Evolutionary conservation across 1,139 yeast genomes (phyloP), one percentile per base, ranked within the genome.

Genomic region (Candida sp.): DNA sequence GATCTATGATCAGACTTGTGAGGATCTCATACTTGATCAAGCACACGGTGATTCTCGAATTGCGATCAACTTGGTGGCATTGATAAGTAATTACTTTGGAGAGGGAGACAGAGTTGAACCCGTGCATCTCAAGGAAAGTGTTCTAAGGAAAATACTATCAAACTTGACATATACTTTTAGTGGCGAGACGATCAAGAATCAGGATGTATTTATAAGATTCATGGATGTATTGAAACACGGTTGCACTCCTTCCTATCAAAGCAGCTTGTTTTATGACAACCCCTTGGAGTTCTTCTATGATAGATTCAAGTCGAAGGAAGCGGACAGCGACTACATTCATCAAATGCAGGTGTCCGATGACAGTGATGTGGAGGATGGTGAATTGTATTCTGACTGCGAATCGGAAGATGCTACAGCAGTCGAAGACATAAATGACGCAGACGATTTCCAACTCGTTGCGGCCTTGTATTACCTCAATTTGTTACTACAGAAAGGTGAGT

Each of bases 261-360:
- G 37, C 25, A 37, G 37, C 11, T 35, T 30, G 7, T 44, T 48
- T 41, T 48, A 48, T 35, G 23, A 44, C 3, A 34, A 31, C 11
- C 30, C 33, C 11, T 47, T 50, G 12, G 54, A 52, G 22, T 47
- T 49, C 40, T 22, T 46, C 22, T 47, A 39, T 33, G 58, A 55
- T 5, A 53, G 59, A 31, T 40, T 48, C 9, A 59, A 58, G 41
- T 58, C 53, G 42, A 25, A 40, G 11, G n/a, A 46, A 9, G 54
- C 47, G 22, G 44, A 48, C 7, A 12, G 17, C 12, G 50, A 56
- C 26, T 57, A 56, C 46, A 51, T 64, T 23, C 37, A 47, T 2
- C 69, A 65, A 46, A 69, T 74, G 66, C 69, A 67, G 44, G 65
- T 61, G 17, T 73, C 79, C 2, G 80, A 75, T 47, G 74, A 68